These are phyloP conservation scores for Nigrospora oryzae DNA, from an alignment of 2,329 filamentous ascomycete species.

Conservation along the genomic window DNA sequence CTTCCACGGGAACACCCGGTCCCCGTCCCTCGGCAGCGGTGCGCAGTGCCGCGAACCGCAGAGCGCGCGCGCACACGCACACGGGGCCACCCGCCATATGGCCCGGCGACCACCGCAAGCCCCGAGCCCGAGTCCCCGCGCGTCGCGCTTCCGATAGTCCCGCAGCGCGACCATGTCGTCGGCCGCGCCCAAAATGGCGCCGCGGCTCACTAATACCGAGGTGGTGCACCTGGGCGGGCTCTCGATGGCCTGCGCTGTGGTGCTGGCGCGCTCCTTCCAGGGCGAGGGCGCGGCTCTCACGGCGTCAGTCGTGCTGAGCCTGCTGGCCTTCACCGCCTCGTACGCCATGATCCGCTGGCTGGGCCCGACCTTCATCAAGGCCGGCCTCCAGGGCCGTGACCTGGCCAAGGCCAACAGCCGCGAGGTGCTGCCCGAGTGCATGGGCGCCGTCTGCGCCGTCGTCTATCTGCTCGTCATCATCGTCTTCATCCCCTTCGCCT, in stretches of 20 bases:
- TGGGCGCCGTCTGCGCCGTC: conserved; percentile 88
- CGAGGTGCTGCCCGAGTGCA: conserved; percentile 71
- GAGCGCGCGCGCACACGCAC: too few relatives aligned
- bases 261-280: conserved; percentile 74
- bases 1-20: too few relatives aligned
- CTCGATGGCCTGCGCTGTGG: conserved; percentile 58
- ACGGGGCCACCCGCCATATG: too few relatives aligned
- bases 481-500: conserved; percentile 90
- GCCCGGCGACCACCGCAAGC: too few relatives aligned
- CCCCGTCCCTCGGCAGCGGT: too few relatives aligned
- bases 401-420: conserved; percentile 60
- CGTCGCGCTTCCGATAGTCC: too few relatives aligned
- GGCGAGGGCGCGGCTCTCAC: conserved; percentile 75
- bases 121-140: too few relatives aligned
- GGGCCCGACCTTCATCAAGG: conserved; percentile 78
- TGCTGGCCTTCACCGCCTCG: conserved; percentile 71
- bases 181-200: conserved; percentile 13
- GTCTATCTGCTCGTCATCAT: conserved; percentile 88
- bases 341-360: conserved; percentile 92
- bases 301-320: conserved; percentile 79
- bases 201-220: conserved; percentile 42
- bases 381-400: conserved; percentile 83
- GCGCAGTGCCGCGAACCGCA: too few relatives aligned
- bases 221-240: conserved; percentile 51
- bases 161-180: background rate